These are phyloP conservation scores for Leccinum holopus DNA, from an alignment of 1,284 basidiomycete genomes.

Conservation along the genomic window DNA sequence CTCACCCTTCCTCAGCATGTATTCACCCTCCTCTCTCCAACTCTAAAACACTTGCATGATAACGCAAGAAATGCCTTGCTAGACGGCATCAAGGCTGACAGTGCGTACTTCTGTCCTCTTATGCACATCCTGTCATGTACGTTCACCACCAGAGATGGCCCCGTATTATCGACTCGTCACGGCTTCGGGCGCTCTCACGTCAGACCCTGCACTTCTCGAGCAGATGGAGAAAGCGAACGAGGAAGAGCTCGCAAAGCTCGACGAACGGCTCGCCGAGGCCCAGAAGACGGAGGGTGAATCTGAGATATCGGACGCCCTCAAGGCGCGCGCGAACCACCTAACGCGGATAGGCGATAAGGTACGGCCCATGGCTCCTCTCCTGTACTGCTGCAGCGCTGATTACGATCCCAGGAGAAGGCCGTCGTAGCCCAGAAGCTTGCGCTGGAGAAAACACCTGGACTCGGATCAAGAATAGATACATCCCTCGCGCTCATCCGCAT, in stretches of 20 bases:
- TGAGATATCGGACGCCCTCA: slow-evolving; percentile 87
- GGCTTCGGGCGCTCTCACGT: slow-evolving; percentile 44
- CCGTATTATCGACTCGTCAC: slow-evolving; percentile 71
- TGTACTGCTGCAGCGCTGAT: not conserved
- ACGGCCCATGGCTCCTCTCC: slow-evolving; percentile 12
- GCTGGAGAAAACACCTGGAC: slow-evolving; percentile 88
- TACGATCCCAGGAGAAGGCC: slow-evolving; percentile 58
- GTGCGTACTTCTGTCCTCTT: slow-evolving; percentile 44
- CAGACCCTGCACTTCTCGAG: slow-evolving; percentile 62
- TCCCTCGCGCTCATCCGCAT: slow-evolving; percentile 87
- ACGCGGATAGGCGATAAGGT: slow-evolving; percentile 94
- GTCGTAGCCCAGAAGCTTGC: slow-evolving; percentile 83
- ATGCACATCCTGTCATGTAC: not conserved
- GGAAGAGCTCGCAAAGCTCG: slow-evolving; percentile 74
- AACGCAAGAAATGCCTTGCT: slow-evolving; percentile 67
- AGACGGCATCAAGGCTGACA: slow-evolving; percentile 81
- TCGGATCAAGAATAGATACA: slow-evolving; percentile 93
- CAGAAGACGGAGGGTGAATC: slow-evolving; percentile 92
- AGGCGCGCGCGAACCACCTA: slow-evolving; percentile 81
- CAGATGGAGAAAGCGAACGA: slow-evolving; percentile 76
- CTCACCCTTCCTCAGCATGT: slow-evolving; percentile 75
- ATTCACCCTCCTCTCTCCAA: slow-evolving; percentile 69
- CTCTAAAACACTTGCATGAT: slow-evolving; percentile 65
- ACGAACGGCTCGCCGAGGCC: slow-evolving; percentile 81
- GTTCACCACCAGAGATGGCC: slow-evolving; percentile 66